Evolutionary conservation across 176 grass and related monocot species (phyloP), one percentile per base, ranked within the genome.

Genomic region (Juncus inflexus): DNA sequence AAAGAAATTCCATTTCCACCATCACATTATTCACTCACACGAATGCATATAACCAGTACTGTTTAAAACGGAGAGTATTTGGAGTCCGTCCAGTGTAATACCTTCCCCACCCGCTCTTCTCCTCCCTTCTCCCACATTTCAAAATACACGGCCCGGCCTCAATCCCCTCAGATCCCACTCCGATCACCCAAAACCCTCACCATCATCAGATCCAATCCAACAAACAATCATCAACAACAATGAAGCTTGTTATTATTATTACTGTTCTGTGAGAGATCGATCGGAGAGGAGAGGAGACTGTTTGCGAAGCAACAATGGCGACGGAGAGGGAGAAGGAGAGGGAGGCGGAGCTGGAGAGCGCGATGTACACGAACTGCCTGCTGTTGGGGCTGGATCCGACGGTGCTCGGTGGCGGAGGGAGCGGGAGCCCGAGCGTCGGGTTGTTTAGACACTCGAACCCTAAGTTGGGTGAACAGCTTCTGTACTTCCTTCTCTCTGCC

Each of bases 291-390:
- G 52, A 19, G 66, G 50, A 63, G 9, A 67, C 65, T 42, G 45
- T 13, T 50, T n/a, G 42, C 45, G 45, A 72, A 56, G 42, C 63
- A 60, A 50, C 63, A 60, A 99, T 99, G 95, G 83, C 95, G 13
- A 94, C 89, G 61, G 95, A 99, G 82, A 76, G 95, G 73, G 95
- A 99, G 80, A 99, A 85, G 78, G 95, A 99, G 89, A 71, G 95
- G 69, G 95, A 99, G 76, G 89, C 95, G 62, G 95, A 99, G 86
- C 86, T 99, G 63, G 95, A 99, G 89, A 82, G 80, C 76, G 95
- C 95, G 57, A 99, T 99, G 95, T 99, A 99, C 76, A 99, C 95
- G 35, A 99, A 99, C 58, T 99, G 95, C 80, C 83, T 99, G 49
- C 89, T 99, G 58, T 81, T 99, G 16, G 95, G 95, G 14, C 83